Conservation (phyloP, 495 filamentous ascomycete genomes). For the Penicillium atrosanguineum region DNA sequence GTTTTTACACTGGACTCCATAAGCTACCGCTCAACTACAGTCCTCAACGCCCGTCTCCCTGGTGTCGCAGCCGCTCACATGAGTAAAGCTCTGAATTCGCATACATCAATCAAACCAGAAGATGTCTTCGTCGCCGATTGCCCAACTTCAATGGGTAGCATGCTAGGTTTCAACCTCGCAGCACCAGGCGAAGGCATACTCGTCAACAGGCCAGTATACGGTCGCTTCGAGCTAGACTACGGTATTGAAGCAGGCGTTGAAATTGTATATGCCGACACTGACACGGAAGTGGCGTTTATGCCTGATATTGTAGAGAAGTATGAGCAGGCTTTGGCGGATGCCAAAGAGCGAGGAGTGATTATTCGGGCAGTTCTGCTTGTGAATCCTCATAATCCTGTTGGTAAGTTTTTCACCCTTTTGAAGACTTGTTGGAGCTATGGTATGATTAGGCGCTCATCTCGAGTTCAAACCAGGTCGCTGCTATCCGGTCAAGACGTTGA, state of each 20-base stretch:
- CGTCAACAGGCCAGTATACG: slow-evolving; percentile 40
- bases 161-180: slow-evolving; percentile 41
- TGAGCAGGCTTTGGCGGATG: slow-evolving; percentile 25
- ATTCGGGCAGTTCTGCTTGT: slow-evolving; percentile 25
- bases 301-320: slow-evolving; percentile 29
- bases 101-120: slow-evolving; percentile 27
- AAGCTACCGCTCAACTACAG: slow-evolving; percentile 31
- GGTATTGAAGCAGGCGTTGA: slow-evolving; percentile 34
- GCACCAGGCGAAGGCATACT: slow-evolving; percentile 45
- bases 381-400: slow-evolving; percentile 49
- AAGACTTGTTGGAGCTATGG: not conserved
- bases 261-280: slow-evolving; percentile 36
- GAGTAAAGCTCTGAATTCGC: slow-evolving; percentile 36
- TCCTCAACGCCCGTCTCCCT: slow-evolving; percentile 27
- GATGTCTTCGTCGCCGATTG: slow-evolving; percentile 38
- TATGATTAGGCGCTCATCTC: not conserved
- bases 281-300: slow-evolving; percentile 28
- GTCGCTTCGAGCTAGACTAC: slow-evolving; percentile 41
- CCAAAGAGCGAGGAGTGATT: slow-evolving; percentile 13
- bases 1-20: slow-evolving; percentile 26
- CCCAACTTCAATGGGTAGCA: slow-evolving; percentile 34
- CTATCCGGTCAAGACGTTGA: slow-evolving; percentile 48
- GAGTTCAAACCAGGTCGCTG: slow-evolving; percentile 40
- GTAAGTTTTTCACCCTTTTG: slow-evolving; percentile 11
- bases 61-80: slow-evolving; percentile 33